phyloP scores from a whole-genome alignment of 2,329 filamentous ascomycete genomes.

The Coniosporium tulheliwenetii region DNA sequence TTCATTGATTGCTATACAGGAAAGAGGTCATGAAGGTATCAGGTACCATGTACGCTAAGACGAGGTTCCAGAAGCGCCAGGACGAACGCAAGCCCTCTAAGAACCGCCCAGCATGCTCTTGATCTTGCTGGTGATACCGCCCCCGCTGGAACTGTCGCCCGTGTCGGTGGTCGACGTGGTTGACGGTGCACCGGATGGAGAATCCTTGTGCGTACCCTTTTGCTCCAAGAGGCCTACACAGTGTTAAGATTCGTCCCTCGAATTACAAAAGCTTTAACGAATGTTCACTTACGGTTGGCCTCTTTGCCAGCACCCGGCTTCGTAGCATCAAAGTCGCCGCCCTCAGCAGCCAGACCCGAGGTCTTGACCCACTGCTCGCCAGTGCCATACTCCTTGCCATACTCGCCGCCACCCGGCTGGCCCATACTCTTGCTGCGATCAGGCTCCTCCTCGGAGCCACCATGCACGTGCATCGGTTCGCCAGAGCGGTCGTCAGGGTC shows the following conservation, averaged over 20 bases:
- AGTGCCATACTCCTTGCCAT: constrained; percentile 20
- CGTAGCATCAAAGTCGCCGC: constrained; percentile 46
- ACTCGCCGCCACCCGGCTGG: constrained; percentile 6
- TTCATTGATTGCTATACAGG: too few species aligned
- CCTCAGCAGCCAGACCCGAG: constrained; percentile 45
- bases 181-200: too few species aligned
- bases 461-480: too few species aligned
- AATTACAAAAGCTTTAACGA: not conserved
- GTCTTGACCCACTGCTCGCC: constrained; percentile 43
- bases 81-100: too few species aligned
- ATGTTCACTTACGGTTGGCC: constrained; percentile 41
- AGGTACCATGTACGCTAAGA: too few species aligned
- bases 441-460: not conserved
- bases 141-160: too few species aligned
- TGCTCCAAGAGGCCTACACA: not conserved
- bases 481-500: too few species aligned
- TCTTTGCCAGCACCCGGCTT: constrained; percentile 49
- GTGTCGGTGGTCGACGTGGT: too few species aligned
- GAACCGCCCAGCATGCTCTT: too few species aligned
- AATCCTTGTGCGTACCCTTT: not conserved
- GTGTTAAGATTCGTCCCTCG: not conserved
- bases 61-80: too few species aligned
- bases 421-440: constrained; percentile 4
- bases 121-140: too few species aligned
- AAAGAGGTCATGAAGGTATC: too few species aligned